These are phyloP conservation scores for Ochromonadaceae sp. DNA, from an alignment of 352 stramenopile genomes.

Conservation along the genomic window DNA sequence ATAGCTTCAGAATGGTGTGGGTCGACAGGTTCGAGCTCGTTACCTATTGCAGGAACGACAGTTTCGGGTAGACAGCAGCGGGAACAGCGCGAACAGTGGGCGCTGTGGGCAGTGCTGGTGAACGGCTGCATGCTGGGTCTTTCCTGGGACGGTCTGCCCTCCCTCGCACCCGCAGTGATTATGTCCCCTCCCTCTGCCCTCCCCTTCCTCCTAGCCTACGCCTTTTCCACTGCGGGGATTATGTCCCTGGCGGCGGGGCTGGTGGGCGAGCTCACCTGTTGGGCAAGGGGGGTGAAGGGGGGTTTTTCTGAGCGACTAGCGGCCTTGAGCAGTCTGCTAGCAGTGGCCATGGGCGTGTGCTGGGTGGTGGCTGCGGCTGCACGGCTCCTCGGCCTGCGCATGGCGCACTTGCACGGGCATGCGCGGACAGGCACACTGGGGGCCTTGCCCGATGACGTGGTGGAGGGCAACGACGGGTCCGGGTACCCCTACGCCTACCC, in stretches of 20 bases:
- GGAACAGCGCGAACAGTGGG: no score
- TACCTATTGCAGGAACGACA: no score
- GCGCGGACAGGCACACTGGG: no score
- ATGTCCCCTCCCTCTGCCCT: slow-evolving; percentile 44
- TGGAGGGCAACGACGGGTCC: no score
- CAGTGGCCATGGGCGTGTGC: slow-evolving; percentile 58
- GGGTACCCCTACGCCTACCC: no score
- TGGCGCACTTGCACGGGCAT: no score
- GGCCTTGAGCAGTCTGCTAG: slow-evolving; percentile 43
- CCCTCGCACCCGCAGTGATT: slow-evolving; percentile 46
- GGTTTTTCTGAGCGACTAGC: slow-evolving; percentile 55
- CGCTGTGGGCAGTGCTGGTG: slow-evolving; percentile 42
- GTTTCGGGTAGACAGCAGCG: neutral
- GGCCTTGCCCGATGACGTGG: no score
- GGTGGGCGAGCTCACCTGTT: slow-evolving; percentile 51
- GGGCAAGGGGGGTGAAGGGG: slow-evolving; percentile 43
- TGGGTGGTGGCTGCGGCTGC: no score
- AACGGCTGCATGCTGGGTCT: slow-evolving; percentile 62
- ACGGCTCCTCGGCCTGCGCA: no score
- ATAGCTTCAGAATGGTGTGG: no score
- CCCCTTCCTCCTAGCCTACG: slow-evolving; percentile 52
- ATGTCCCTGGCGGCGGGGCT: slow-evolving; percentile 51
- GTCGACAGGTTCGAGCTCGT: no score
- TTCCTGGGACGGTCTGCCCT: slow-evolving; percentile 55
- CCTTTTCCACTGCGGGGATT: slow-evolving; percentile 44